These are phyloP conservation scores for Carpinus viminea DNA, from an alignment of 306 rosid species.

Conservation along the genomic window DNA sequence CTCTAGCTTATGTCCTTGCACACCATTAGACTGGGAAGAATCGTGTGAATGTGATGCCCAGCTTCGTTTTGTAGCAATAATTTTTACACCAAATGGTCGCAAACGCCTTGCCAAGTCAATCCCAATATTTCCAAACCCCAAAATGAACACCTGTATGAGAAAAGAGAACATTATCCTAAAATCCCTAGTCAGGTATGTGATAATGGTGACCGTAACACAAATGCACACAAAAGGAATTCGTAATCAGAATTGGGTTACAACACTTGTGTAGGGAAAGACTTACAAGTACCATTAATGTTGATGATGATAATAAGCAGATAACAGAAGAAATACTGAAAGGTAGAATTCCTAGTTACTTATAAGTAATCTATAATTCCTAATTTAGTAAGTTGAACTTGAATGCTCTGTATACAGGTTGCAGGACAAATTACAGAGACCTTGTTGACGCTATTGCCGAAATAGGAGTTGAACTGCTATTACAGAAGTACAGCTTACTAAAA, in stretches of 20 bases:
- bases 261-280: background rate
- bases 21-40: constrained; percentile 37
- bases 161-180: constrained; percentile 19
- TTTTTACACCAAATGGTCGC: constrained; percentile 80
- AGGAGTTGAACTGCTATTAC: background rate
- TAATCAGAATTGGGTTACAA: background rate
- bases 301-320: background rate
- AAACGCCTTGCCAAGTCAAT: constrained; percentile 72
- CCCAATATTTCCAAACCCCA: constrained; percentile 93
- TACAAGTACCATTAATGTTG: background rate
- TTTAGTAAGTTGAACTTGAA: background rate
- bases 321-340: background rate
- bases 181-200: background rate
- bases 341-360: background rate
- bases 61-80: constrained; percentile 84
- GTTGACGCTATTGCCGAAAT: background rate
- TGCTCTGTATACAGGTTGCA: background rate
- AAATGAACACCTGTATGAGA: constrained; percentile 62
- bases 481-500: background rate
- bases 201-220: constrained; percentile 5
- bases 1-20: constrained; percentile 24
- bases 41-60: constrained; percentile 49
- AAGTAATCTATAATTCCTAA: too few species aligned
- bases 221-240: background rate
- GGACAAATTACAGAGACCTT: background rate